Evolutionary conservation across 176 grass and related monocot genomes (phyloP).

Genomic region (Puccinellia tenuiflora): DNA sequence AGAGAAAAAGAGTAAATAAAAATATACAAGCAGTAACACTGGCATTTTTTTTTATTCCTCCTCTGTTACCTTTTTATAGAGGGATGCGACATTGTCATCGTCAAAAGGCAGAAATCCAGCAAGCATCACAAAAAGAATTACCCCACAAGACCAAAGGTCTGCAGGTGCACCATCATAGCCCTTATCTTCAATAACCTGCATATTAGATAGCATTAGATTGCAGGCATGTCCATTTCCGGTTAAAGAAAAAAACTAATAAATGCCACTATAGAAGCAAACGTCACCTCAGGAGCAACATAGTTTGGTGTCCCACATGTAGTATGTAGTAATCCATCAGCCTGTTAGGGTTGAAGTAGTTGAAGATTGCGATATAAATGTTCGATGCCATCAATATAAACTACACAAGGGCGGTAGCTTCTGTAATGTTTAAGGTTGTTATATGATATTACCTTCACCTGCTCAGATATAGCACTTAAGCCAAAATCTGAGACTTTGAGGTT

Average conservation of each 20-base stretch:
- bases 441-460: constrained; percentile 67
- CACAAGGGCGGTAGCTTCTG: not conserved
- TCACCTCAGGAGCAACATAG: constrained; percentile 88
- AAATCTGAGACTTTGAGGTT: constrained; percentile 89
- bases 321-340: constrained; percentile 84
- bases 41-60: not conserved
- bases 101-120: constrained; percentile 89
- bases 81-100: constrained; percentile 53
- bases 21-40: not conserved
- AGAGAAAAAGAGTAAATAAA: constrained; percentile 13
- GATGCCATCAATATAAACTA: not conserved
- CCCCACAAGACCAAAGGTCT: constrained; percentile 92
- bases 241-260: not conserved
- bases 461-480: constrained; percentile 80
- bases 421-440: not conserved
- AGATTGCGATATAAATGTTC: not conserved
- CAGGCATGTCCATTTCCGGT: not conserved
- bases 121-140: constrained; percentile 85
- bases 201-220: not conserved
- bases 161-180: constrained; percentile 84
- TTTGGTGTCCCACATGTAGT: constrained; percentile 90
- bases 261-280: not conserved
- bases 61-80: constrained; percentile 68
- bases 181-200: constrained; percentile 80
- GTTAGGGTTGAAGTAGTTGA: constrained; percentile 13